These are phyloP conservation scores for Funneliformis geosporum DNA, from an alignment of 192 early-diverging fungal genomes.

Conservation along the genomic window DNA sequence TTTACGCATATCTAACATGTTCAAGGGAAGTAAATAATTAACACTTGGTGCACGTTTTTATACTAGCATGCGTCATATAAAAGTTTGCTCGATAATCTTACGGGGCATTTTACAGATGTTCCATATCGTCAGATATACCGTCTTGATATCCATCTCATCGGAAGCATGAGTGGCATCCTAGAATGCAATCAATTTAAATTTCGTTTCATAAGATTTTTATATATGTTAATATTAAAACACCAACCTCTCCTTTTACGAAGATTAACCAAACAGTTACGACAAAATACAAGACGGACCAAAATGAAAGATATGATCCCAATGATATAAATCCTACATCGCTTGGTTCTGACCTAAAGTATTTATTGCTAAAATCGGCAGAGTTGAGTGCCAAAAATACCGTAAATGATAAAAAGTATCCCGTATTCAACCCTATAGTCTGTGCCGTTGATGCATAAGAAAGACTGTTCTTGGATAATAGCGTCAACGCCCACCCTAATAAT, in stretches of 20 bases:
- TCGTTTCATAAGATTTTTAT: background rate
- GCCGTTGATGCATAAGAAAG: constrained; percentile 90
- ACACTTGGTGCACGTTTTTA: background rate
- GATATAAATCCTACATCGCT: constrained; percentile 70
- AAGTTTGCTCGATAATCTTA: constrained; percentile 42
- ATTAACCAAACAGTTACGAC: constrained; percentile 83
- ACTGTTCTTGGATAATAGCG: constrained; percentile 87
- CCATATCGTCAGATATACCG: constrained; percentile 89
- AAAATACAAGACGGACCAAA: constrained; percentile 93
- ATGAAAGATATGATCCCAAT: constrained; percentile 85
- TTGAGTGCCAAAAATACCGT: constrained; percentile 97
- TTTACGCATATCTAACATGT: constrained; percentile 82
- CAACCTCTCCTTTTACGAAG: constrained; percentile 72
- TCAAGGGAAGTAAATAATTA: background rate
- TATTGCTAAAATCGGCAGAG: constrained; percentile 90
- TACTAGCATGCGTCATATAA: constrained; percentile 1
- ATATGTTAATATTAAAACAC: constrained; percentile 9
- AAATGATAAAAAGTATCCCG: constrained; percentile 93
- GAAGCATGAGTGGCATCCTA: constrained; percentile 41
- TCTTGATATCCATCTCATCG: constrained; percentile 63
- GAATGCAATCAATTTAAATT: constrained; percentile 14
- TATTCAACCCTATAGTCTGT: constrained; percentile 96
- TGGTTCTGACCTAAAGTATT: constrained; percentile 74
- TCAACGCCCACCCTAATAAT: constrained; percentile 98
- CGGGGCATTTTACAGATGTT: constrained; percentile 82